Evolutionary conservation across 495 filamentous ascomycete species (phyloP).

Genomic region (Penicillium coprophilum): DNA sequence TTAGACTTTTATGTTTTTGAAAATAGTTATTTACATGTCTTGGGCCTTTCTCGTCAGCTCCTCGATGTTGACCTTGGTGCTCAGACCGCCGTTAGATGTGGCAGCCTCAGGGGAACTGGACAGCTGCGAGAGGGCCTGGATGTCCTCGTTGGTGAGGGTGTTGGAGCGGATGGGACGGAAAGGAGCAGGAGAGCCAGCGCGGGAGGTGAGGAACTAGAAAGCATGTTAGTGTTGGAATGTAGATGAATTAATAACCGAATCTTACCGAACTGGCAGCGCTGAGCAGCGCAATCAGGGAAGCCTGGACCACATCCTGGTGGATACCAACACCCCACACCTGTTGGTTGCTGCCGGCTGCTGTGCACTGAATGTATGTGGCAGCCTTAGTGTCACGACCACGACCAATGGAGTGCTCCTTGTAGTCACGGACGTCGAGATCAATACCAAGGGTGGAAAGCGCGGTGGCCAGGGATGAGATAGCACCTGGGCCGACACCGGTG

Average conservation of each 20-base stretch:
- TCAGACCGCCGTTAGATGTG: conserved; percentile 22
- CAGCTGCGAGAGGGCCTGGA: conserved; percentile 46
- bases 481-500: conserved; percentile 80
- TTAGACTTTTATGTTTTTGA: conserved; percentile 11
- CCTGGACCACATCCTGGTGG: conserved; percentile 91
- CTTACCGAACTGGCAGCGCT: conserved; percentile 86
- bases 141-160: conserved; percentile 46
- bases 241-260: conserved; percentile 15
- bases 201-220: conserved; percentile 48
- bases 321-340: conserved; percentile 94
- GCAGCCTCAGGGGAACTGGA: conserved; percentile 23
- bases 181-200: conserved; percentile 46
- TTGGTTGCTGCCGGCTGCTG: conserved; percentile 62
- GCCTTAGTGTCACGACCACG: conserved; percentile 78
- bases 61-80: conserved; percentile 39
- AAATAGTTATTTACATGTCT: conserved; percentile 22
- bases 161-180: conserved; percentile 50
- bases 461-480: conserved; percentile 83
- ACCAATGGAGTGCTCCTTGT: conserved; percentile 95
- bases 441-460: conserved; percentile 80
- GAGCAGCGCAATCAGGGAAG: conserved; percentile 84
- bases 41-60: conserved; percentile 38
- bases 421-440: conserved; percentile 88
- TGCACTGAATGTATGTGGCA: conserved; percentile 91
- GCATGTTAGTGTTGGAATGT: conserved; percentile 14